These are phyloP conservation scores for Cucumis cinereus DNA, from an alignment of 306 rosid species.

Conservation along the genomic window DNA sequence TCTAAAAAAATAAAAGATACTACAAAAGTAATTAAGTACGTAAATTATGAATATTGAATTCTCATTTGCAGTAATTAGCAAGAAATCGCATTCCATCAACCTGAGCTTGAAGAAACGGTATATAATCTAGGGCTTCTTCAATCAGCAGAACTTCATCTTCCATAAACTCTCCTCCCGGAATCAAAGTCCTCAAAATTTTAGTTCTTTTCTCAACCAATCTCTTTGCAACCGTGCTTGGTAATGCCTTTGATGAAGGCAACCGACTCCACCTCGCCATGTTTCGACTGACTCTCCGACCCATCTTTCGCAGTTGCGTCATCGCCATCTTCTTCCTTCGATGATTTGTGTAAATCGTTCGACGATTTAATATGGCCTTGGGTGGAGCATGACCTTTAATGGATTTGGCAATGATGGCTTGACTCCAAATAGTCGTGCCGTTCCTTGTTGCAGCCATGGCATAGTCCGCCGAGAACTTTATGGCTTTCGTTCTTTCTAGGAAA, in stretches of 20 bases:
- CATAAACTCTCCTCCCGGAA: constrained; percentile 67
- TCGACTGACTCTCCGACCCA: constrained; percentile 9
- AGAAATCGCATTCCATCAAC: constrained; percentile 67
- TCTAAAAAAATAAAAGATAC: background rate
- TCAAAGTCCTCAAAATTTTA: constrained; percentile 34
- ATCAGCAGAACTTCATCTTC: constrained; percentile 53
- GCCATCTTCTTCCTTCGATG: background rate
- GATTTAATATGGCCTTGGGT: background rate
- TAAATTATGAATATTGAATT: background rate
- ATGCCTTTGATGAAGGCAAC: background rate
- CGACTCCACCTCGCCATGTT: constrained; percentile 13
- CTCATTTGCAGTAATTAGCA: constrained; percentile 23
- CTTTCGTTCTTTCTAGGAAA: constrained; percentile 48
- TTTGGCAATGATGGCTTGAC: constrained; percentile 42
- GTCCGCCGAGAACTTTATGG: constrained; percentile 62
- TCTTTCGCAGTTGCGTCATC: constrained; percentile 8
- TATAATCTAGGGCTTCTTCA: constrained; percentile 83
- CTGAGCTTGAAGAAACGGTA: constrained; percentile 49
- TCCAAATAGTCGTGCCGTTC: constrained; percentile 43
- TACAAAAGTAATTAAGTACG: background rate
- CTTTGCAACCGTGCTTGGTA: constrained; percentile 24
- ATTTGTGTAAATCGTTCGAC: background rate
- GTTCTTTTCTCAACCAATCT: constrained; percentile 48
- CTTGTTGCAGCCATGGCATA: constrained; percentile 72
- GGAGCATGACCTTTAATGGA: constrained; percentile 13